Evolutionary conservation across 2,329 filamentous ascomycete genomes (phyloP).

Genomic region (Nothomitra cinnamomea): DNA sequence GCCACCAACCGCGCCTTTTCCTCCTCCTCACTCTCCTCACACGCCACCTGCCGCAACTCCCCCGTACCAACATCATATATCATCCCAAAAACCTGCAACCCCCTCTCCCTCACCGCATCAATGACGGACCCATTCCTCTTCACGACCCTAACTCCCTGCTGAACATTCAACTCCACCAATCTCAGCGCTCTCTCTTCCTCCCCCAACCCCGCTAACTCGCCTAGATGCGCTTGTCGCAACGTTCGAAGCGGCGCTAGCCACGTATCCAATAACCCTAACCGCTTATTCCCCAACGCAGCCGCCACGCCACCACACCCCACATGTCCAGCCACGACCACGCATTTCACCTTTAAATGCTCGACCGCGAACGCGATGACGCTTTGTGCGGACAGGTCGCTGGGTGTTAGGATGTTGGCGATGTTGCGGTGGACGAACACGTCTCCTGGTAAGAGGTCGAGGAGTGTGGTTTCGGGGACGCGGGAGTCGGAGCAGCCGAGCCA

Average conservation of each 20-base stretch:
- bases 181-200: conserved; percentile 36
- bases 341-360: conserved; percentile 46
- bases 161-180: conserved; percentile 63
- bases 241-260: conserved; percentile 42
- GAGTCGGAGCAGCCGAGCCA: conserved; percentile 84
- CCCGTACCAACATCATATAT: conserved; percentile 50
- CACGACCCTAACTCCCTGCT: conserved; percentile 47
- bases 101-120: conserved; percentile 52
- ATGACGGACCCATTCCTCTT: conserved; percentile 51
- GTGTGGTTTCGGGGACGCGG: conserved; percentile 66
- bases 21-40: conserved; percentile 23
- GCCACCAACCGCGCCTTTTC: conserved; percentile 23
- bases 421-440: conserved; percentile 84
- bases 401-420: conserved; percentile 68
- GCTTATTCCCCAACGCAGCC: conserved; percentile 36
- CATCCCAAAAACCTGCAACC: conserved; percentile 59
- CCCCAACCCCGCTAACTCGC: conserved; percentile 30
- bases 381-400: conserved; percentile 57
- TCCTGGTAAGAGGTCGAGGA: conserved; percentile 62
- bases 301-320: conserved; percentile 41
- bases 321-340: conserved; percentile 45
- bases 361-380: conserved; percentile 71
- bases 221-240: conserved; percentile 35
- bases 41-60: conserved; percentile 35
- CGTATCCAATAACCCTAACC: conserved; percentile 41